Base-by-base conservation (phyloP, 441 rosid genomes). In the Gossypium aridum region DNA sequence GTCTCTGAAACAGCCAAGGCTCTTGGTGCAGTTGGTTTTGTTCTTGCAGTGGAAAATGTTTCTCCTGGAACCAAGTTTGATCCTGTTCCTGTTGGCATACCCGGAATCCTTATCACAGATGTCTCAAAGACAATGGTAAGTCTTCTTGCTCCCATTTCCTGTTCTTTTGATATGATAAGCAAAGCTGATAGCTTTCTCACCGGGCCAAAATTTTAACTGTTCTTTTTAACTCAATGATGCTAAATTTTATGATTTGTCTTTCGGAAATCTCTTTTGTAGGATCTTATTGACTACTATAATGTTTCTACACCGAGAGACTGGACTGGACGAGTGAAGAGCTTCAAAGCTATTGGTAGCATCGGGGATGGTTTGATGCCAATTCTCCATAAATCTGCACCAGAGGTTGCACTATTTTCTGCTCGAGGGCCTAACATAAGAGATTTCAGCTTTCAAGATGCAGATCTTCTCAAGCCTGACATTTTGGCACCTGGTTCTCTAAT, bases 381-480 rank as follows among this genome's bases (percentile, higher is more conserved):
- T 80, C 92, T 96, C 68, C 91, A 96, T 86, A 96, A 91, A 88
- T 96, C 99, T 5, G 99, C 99, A 74, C 99, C 99, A 51, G 93
- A 91, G 85, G 97, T 96, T 70, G 99, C 99, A 51, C 62, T 92
- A 75, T 93, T 88, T 85, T 96, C 99, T 78, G 94, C 98, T 77
- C 81, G 99, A 77, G 99, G 99, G 78, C 99, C 99, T 67, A 96
- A 93, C 80, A 84, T 91, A 22, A 96, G 84, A 83, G 98, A 96
- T 84, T 96, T 86, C 82, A 92, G 96, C 86, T 96, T 89, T 82
- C 91, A 81, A 75, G 99, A 96, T 85, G 98, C 99, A 4, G 99
- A 96, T 89, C 96, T 96, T 76, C 98, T 96, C 67, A 96, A 96
- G 81, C 99, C 99, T 25, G 99, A 96, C 81, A 93, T 96, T 72